Evolutionary conservation across 169 alveolate species (phyloP), one percentile per base, ranked within the genome.

Genomic region (Nephromyces sp.): DNA sequence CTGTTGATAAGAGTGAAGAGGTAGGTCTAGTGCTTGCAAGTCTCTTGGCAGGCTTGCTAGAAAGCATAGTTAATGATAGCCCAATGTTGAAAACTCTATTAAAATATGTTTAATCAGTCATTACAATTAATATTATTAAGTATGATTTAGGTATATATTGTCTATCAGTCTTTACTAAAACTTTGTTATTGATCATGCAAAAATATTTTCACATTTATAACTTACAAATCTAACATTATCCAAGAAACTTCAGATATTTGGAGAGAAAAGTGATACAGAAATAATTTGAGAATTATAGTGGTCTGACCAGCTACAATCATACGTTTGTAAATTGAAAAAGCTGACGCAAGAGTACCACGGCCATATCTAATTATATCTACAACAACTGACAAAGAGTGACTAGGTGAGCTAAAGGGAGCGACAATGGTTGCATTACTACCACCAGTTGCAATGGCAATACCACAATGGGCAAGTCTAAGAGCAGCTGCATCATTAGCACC

Each of bases 401-500:
- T 43, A 15, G 57, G 25, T 43, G 57, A 43, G n/a, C 57, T 43
- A 43, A 43, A 43, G 57, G 57, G 57, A 43, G 57, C 57, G 25
- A 43, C 57, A 43, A 43, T 43, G n/a, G 57, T 43, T 15, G 57
- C 57, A 43, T n/a, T 43, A 43, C n/a, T 43, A n/a, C 57, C n/a
- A n/a, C 57, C 57, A 43, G 25, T 31, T 0, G 82, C 68, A 5
- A 77, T 24, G 28, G 84, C 84, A 5, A 77, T 62, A 32, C 84
- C 84, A 3, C 52, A 75, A 32, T 77, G 84, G 0, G 84, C 84
- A 0, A 71, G 65, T 5, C 79, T 68, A 8, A 77, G 84, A 15
- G 84, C 84, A 3, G 71, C 84, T 24, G 70, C 61, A 77, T 77
- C 84, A 62, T 77, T 77, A 6, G 71, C 84, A 2, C 84, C 84